Evolutionary conservation across 2,329 filamentous ascomycete genomes (phyloP).

Genomic region (Xylaria multiplex): DNA sequence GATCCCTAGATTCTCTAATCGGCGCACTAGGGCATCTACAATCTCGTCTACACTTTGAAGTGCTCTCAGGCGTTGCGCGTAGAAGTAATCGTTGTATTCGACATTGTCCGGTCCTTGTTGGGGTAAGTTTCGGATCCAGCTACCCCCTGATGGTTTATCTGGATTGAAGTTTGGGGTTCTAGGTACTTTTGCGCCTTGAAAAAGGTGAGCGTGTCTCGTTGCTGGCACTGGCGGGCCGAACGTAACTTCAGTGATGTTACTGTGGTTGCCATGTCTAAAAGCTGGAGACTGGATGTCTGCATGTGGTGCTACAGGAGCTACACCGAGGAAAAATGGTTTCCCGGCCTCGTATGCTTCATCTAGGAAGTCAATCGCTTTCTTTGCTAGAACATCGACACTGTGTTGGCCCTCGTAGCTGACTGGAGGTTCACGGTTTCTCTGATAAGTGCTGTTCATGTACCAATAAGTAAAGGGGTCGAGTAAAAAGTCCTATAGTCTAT

Average conservation of each 20-base stretch:
- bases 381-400: slow-evolving; percentile 62
- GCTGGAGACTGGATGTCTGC: slow-evolving; percentile 51
- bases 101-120: slow-evolving; percentile 55
- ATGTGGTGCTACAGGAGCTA: slow-evolving; percentile 70
- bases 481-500: slow-evolving; percentile 54
- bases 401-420: slow-evolving; percentile 65
- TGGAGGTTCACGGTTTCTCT: slow-evolving; percentile 64
- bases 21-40: slow-evolving; percentile 57
- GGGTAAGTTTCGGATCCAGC: slow-evolving; percentile 56
- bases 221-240: slow-evolving; percentile 66
- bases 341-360: slow-evolving; percentile 61
- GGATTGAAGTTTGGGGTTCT: slow-evolving; percentile 75
- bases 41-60: slow-evolving; percentile 67
- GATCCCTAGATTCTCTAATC: slow-evolving; percentile 52
- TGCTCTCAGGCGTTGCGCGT: slow-evolving; percentile 61
- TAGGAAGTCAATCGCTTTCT: slow-evolving; percentile 63
- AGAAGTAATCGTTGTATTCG: slow-evolving; percentile 61
- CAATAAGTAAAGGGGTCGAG: slow-evolving; percentile 71
- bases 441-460: slow-evolving; percentile 70
- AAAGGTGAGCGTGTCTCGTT: slow-evolving; percentile 68
- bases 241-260: slow-evolving; percentile 45
- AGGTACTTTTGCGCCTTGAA: slow-evolving; percentile 67
- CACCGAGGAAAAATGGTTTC: slow-evolving; percentile 67
- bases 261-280: slow-evolving; percentile 41
- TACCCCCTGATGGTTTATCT: slow-evolving; percentile 56